Base-by-base conservation (phyloP, 1,139 yeast species). In the Taphrina sp. region DNA sequence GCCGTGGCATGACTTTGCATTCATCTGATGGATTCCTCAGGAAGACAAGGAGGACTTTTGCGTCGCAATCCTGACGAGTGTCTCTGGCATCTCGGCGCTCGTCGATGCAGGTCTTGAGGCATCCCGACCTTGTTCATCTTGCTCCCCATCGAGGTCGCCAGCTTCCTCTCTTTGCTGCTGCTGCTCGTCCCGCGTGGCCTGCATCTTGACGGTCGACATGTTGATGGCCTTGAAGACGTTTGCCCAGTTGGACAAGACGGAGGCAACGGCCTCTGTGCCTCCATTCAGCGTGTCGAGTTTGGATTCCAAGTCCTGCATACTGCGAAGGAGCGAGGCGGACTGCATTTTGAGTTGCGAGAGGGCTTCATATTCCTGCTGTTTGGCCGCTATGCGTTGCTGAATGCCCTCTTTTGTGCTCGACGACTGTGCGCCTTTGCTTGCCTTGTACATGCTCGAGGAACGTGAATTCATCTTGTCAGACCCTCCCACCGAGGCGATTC, bases 141-240 rank as follows among this genome's bases (percentile, higher is more conserved):
- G 75, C 61, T 77, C 81, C 31, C 70, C 70, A 23, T 75, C 76
- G 0, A 76, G 62, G 60, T 78, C 75, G 56, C 74, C 76, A 58
- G 76, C 67, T n/a, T n/a, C n/a, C n/a, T n/a, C n/a, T n/a, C n/a
- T n/a, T 49, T 82, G 68, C 2, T 83, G 81, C 63, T 81, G 34
- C 68, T 61, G 59, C 54, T 51, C 44, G 39, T 63, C 64, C 3
- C 65, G 63, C 20, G 64, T 68, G 16, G 63, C 61, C 42, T 61
- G 65, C 16, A 62, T 52, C 49, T 62, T 68, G 19, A 66, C 61
- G 24, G 89, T 80, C 0, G 94, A 90, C 64, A 85, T 68, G 8
- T 84, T 78, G 0, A 85, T 78, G 0, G 88, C 79, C 59, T 81
- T 74, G 20, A 82, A 73, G 16, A 85, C 83, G 59, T 78, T 80